These are phyloP conservation scores for Taphrina wiesneri DNA, from an alignment of 1,139 yeast genomes.

Conservation along the genomic window DNA sequence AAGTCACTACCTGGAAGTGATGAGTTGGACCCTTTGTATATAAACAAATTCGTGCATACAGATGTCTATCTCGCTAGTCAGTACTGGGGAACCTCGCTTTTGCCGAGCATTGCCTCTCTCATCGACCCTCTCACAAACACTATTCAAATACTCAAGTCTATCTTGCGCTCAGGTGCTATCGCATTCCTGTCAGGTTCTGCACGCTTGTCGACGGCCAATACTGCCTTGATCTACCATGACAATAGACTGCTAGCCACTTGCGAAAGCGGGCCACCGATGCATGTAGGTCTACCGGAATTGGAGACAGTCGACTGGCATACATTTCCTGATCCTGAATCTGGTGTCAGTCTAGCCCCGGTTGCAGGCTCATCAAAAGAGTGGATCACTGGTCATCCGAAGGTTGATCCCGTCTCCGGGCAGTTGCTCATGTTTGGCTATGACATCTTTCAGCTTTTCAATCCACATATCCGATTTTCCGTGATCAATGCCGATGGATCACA, in stretches of 20 bases:
- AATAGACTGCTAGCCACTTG: conserved; percentile 30
- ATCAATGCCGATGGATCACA: conserved; percentile 22
- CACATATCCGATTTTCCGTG: conserved; percentile 26
- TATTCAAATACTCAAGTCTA: not conserved
- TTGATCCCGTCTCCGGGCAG: conserved; percentile 30
- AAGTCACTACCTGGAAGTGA: not conserved
- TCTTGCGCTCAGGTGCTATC: conserved; percentile 23
- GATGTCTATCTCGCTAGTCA: conserved; percentile 27
- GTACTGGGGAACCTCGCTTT: conserved; percentile 20
- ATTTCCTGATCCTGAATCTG: conserved; percentile 9
- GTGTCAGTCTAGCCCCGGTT: conserved; percentile 4
- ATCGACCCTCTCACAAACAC: conserved; percentile 31
- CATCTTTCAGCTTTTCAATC: conserved; percentile 31
- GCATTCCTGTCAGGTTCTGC: conserved; percentile 30
- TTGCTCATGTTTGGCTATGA: conserved; percentile 34
- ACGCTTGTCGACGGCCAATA: conserved; percentile 32
- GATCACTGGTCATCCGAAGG: conserved; percentile 35
- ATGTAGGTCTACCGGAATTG: conserved; percentile 22
- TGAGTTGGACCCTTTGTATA: conserved; percentile 17
- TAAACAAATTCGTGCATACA: conserved; percentile 31
- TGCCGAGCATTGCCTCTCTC: conserved; percentile 33
- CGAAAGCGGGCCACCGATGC: conserved; percentile 34
- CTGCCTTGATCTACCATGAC: conserved; percentile 32
- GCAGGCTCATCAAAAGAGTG: conserved; percentile 30
- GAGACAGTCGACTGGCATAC: conserved; percentile 34